Conservation (phyloP, 345 rosid species). For the Turritis glabra region DNA sequence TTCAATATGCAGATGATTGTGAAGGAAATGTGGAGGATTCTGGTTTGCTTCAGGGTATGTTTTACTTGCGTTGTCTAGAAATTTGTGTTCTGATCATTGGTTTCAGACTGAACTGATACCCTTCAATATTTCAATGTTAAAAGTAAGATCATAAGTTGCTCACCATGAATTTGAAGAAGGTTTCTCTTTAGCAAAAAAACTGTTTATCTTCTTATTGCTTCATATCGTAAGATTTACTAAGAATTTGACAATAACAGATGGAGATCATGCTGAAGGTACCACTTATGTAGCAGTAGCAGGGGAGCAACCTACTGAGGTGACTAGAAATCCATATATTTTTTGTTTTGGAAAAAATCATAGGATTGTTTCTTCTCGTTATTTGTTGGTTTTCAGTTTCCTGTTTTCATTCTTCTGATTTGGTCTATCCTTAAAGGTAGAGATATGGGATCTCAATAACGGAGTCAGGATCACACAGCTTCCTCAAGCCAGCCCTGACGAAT, state of each 20-base stretch:
- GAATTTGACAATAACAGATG: constrained; percentile 40
- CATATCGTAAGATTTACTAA: neutral
- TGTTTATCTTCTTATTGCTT: neutral
- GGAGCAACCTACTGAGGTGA: constrained; percentile 71
- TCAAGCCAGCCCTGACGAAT: constrained; percentile 43
- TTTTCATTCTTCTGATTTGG: constrained; percentile 22
- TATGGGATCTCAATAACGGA: constrained; percentile 78
- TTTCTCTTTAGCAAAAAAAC: neutral
- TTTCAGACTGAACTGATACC: neutral
- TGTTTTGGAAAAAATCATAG: neutral
- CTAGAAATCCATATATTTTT: neutral
- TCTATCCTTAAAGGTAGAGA: constrained; percentile 59
- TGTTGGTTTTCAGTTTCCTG: neutral
- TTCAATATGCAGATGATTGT: constrained; percentile 33
- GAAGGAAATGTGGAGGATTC: constrained; percentile 39
- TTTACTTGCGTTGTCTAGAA: constrained; percentile 5
- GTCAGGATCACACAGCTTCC: constrained; percentile 53
- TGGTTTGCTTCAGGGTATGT: constrained; percentile 44
- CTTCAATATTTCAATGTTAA: neutral
- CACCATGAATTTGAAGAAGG: neutral
- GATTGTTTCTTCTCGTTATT: neutral
- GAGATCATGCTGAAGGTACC: constrained; percentile 42
- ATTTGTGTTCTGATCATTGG: neutral
- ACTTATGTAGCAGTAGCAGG: constrained; percentile 77
- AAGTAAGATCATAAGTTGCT: neutral